phyloP scores from a whole-genome alignment of 129 eudicot species.

The sunflower (Helianthus annuus) region HanXRQr2.0-SUNRISE NC_035436.2:201489567-201490066 shows the following conservation, averaged over 20 bases:
- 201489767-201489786: conserved; percentile 37
- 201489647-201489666: conserved; percentile 33
- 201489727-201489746: conserved; percentile 24
- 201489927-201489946: background rate
- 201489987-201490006: too few species aligned
- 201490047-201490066: too few species aligned
- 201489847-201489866: conserved; percentile 45
- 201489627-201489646: conserved; percentile 28
- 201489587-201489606: conserved; percentile 9
- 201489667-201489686: conserved; percentile 27
- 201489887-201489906: conserved; percentile 15
- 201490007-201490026: too few species aligned
- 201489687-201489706: conserved; percentile 29
- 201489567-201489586: conserved; percentile 52
- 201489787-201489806: conserved; percentile 80
- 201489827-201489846: conserved; percentile 92
- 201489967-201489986: too few species aligned
- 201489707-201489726: conserved; percentile 37
- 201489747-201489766: conserved; percentile 47
- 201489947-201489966: too few species aligned
- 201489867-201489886: background rate
- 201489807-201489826: conserved; percentile 92
- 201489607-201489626: conserved; percentile 37
- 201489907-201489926: conserved; percentile 25
- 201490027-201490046: too few species aligned